Evolutionary conservation across 768 basidiomycete genomes (phyloP), one percentile per base, ranked within the genome.

Genomic region (Kwoniella sp.): DNA sequence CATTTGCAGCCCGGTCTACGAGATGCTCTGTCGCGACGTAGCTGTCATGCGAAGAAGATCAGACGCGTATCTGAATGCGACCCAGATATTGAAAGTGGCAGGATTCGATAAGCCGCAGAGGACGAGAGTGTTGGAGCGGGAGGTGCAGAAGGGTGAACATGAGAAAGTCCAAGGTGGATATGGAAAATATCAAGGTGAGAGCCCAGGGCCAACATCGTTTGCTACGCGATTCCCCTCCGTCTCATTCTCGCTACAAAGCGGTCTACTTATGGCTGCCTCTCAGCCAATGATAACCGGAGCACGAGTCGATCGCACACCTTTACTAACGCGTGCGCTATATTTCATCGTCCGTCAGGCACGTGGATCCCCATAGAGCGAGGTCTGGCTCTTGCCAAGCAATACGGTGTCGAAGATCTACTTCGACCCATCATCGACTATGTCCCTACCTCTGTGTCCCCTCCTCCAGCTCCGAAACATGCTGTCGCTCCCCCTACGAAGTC

Each of bases 121-220:
- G 55, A 99, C 96, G 65, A 88, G 96, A 60, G 94, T 99, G 17
- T 86, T 99, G 50, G 96, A 99, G 82, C 87, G 96, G 70, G 96
- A 99, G 82, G 89, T 99, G 7, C 96, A 99, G 80, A 98, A 98
- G 79, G 96, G 94, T 28, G 91, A 93, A 73, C 96, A 99, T 81
- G 95, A 98, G 82, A 99, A 99, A 80, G 94, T 99, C 0, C 96
- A 99, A 81, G 96, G 96, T 25, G 96, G 96, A 1, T 99, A 98
- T 81, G 96, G 96, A 72, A 99, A 99, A 82, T 98, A 98, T 79
- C 96, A 99, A 85, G 96, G 96, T 94, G 56, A 68, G 86, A n/a
- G n/a, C n/a, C n/a, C n/a, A n/a, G n/a, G n/a, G n/a, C n/a, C n/a
- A n/a, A n/a, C n/a, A n/a, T n/a, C n/a, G n/a, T n/a, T n/a, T n/a